These are phyloP conservation scores for Solanum appendiculatum DNA, from an alignment of 257 asterid species.

Conservation along the genomic window DNA sequence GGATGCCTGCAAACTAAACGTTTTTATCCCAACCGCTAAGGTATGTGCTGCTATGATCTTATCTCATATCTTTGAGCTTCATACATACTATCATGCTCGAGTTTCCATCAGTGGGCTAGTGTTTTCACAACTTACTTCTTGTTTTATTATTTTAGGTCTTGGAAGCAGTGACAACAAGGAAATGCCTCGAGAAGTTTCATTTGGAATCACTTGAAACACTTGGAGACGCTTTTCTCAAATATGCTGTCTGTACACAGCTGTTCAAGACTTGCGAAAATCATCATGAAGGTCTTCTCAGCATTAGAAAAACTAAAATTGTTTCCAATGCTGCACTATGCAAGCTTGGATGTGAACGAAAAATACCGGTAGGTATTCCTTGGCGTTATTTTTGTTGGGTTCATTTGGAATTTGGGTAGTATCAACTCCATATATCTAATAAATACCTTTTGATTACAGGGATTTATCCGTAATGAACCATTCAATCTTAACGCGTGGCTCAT, in stretches of 20 bases:
- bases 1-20: slow-evolving; percentile 35
- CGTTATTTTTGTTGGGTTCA: background rate
- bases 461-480: slow-evolving; percentile 60
- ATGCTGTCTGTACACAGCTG: slow-evolving; percentile 56
- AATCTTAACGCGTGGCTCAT: slow-evolving; percentile 61
- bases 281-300: slow-evolving; percentile 68
- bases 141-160: slow-evolving; percentile 33
- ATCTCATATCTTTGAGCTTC: background rate
- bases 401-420: background rate
- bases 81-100: background rate
- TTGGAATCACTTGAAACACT: slow-evolving; percentile 85
- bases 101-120: background rate
- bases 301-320: slow-evolving; percentile 35
- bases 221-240: slow-evolving; percentile 82
- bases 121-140: background rate
- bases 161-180: slow-evolving; percentile 81
- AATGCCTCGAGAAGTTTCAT: slow-evolving; percentile 60
- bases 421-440: background rate
- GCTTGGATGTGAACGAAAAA: slow-evolving; percentile 59
- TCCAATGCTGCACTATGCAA: slow-evolving; percentile 56
- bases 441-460: slow-evolving; percentile 40
- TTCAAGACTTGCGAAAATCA: slow-evolving; percentile 42
- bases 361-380: slow-evolving; percentile 36
- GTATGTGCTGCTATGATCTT: slow-evolving; percentile 14
- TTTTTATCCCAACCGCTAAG: slow-evolving; percentile 35